These are phyloP conservation scores for Ustilago cynodontis DNA, from an alignment of 1,284 basidiomycete genomes.

Conservation along the genomic window DNA sequence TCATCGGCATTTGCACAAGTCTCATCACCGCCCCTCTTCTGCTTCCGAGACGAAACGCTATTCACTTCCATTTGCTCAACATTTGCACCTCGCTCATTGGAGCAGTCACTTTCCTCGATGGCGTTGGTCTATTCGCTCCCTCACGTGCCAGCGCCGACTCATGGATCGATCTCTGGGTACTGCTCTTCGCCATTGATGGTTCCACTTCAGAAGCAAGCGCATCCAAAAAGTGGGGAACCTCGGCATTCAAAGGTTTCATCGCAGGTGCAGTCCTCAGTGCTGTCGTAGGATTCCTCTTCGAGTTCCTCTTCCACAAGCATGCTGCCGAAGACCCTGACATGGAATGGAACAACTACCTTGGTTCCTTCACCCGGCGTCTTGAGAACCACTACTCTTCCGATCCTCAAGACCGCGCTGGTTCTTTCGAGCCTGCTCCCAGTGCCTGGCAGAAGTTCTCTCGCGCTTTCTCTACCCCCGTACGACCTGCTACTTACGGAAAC, in stretches of 20 bases:
- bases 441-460: slow-evolving; percentile 44
- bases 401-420: slow-evolving; percentile 38
- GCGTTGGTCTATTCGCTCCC: slow-evolving; percentile 58
- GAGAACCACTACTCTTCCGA: slow-evolving; percentile 28
- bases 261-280: slow-evolving; percentile 55
- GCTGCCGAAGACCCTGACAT: slow-evolving; percentile 55
- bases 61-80: slow-evolving; percentile 60
- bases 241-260: slow-evolving; percentile 63
- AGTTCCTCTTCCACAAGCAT: slow-evolving; percentile 55
- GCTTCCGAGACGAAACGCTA: slow-evolving; percentile 27
- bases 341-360: slow-evolving; percentile 65
- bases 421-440: slow-evolving; percentile 57
- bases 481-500: slow-evolving; percentile 56
- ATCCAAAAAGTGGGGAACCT: slow-evolving; percentile 52
- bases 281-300: slow-evolving; percentile 54
- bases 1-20: slow-evolving; percentile 48
- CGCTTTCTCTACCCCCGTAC: slow-evolving; percentile 21
- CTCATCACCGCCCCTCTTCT: slow-evolving; percentile 58
- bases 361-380: slow-evolving; percentile 50
- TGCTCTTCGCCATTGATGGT: slow-evolving; percentile 52
- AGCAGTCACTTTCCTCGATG: slow-evolving; percentile 55
- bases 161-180: slow-evolving; percentile 62
- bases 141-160: slow-evolving; percentile 41
- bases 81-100: slow-evolving; percentile 59
- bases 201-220: slow-evolving; percentile 31